Evolutionary conservation across 192 early-diverging fungal genomes (phyloP).

Genomic region (Coemansia sp.): DNA sequence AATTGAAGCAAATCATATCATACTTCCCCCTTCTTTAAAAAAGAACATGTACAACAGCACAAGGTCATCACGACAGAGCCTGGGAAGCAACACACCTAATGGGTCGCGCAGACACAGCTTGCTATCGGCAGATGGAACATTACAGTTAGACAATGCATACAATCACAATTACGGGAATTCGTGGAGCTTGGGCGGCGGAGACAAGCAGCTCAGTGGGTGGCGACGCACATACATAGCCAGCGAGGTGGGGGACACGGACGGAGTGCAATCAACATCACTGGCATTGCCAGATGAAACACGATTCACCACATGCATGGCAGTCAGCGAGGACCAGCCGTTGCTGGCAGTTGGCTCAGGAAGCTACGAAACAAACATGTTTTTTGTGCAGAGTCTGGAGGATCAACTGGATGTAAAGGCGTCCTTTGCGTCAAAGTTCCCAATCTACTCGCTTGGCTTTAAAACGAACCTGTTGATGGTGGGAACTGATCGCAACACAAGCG

Average conservation of each 20-base stretch:
- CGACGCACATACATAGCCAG: slow-evolving; percentile 44
- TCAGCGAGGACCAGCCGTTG: slow-evolving; percentile 51
- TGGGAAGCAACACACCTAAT: slow-evolving; percentile 26
- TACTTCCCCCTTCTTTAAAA: not conserved
- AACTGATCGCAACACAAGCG: slow-evolving; percentile 50
- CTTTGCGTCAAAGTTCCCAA: slow-evolving; percentile 57
- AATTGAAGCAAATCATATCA: too few species aligned
- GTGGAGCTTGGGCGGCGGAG: slow-evolving; percentile 4
- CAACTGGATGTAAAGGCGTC: slow-evolving; percentile 53
- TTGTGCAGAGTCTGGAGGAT: slow-evolving; percentile 54
- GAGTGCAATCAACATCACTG: slow-evolving; percentile 51
- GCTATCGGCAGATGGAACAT: slow-evolving; percentile 22
- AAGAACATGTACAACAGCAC: slow-evolving; percentile 6
- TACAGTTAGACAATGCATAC: not conserved
- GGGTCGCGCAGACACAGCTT: slow-evolving; percentile 50
- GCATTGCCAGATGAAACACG: slow-evolving; percentile 45
- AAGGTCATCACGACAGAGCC: slow-evolving; percentile 22
- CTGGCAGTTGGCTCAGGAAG: slow-evolving; percentile 54
- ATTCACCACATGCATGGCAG: slow-evolving; percentile 55
- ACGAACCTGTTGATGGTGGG: slow-evolving; percentile 48
- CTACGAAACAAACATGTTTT: slow-evolving; percentile 55
- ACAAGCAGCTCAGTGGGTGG: slow-evolving; percentile 30
- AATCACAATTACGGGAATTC: slow-evolving; percentile 18
- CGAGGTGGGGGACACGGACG: slow-evolving; percentile 37
- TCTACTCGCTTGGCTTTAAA: slow-evolving; percentile 51